Percentiles rank a stretch among this genome's conserved stretches.
Conservation (phyloP, 1,284 basidiomycete species). For the Microstroma glucosiphilum region DNA sequence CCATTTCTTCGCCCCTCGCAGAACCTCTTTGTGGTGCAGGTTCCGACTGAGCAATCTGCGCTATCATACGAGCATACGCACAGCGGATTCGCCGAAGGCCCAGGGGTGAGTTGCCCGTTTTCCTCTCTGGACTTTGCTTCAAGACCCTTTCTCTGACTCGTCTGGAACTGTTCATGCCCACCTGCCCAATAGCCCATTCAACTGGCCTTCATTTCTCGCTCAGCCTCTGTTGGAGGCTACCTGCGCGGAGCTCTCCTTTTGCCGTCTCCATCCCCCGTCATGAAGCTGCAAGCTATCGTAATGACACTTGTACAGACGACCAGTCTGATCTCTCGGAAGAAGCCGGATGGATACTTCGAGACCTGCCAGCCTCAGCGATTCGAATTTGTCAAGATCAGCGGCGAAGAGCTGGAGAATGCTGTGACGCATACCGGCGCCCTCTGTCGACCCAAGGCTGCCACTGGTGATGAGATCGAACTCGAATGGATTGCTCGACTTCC, state of each 20-base stretch:
- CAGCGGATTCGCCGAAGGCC: not conserved
- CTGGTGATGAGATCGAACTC: not conserved
- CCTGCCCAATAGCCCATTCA: not conserved
- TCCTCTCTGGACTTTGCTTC: not conserved
- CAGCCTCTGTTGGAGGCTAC: slow-evolving; percentile 1
- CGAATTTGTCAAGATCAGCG: not conserved
- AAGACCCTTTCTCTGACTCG: not conserved
- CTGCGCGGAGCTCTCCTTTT: slow-evolving; percentile 2
- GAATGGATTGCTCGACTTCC: slow-evolving; percentile 4
- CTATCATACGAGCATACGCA: slow-evolving; percentile 2
- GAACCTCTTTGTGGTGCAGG: slow-evolving; percentile 2
- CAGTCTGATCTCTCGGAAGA: not conserved
- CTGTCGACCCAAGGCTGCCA: not conserved
- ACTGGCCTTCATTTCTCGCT: slow-evolving; percentile 5
- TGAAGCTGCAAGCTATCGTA: not conserved
- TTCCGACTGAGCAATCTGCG: not conserved
- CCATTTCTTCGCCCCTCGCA: not conserved
- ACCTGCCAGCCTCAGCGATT: not conserved
- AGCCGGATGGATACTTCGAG: not conserved
- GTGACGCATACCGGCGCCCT: slow-evolving; percentile 3
- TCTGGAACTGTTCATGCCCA: not conserved
- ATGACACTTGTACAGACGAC: not conserved
- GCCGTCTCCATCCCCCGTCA: not conserved
- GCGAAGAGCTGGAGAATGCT: not conserved
- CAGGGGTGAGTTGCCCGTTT: not conserved